Evolutionary conservation across 2,329 filamentous ascomycete species (phyloP), one percentile per base, ranked within the genome.

Genomic region (Dothistroma pini): DNA sequence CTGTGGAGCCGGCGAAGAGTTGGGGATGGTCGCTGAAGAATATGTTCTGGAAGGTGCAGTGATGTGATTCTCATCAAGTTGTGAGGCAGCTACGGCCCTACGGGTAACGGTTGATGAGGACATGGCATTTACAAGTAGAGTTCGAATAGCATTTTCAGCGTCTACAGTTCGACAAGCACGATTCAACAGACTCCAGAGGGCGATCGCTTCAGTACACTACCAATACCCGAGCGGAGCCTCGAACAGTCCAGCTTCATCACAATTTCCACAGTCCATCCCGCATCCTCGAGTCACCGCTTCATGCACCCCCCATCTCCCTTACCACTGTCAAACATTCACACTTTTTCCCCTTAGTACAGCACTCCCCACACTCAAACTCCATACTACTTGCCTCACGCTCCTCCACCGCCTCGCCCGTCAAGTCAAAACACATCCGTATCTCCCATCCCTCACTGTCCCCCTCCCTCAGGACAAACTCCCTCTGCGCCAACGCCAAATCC

Each of bases 41-140:
- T 31, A 16, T 35, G 25, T 35, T 53, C 29, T 53, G 51, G 51
- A 53, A 53, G 31, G 51, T 35, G 31, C 51, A 53, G 51, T 53
- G 51, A 53, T 29, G 9, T 38, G 7, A 16, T 44, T 2, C 2
- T 3, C 2, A 16, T 44, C 12, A 7, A 19, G 12, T 44, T 19
- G 1, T n/a, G 38, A 29, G 2, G 16, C 38, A 4, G 38, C 14
- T 44, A 8, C 14, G 14, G 38, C 12, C 3, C 4, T 44, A 9
- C 3, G 2, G 12, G 16, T 16, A 16, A 44, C 38, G 38, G 2
- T 44, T 10, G 38, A 44, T n/a, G 38, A n/a, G 38, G 14, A 16
- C n/a, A 44, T n/a, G 38, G n/a, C 2, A 3, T 44, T n/a, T 44
- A 16, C 7, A n/a, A 2, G 9, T 38, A 6, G 25, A 29, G 25